Evolutionary conservation across 495 filamentous ascomycete genomes (phyloP).

Genomic region (Aspergillus biplanus): DNA sequence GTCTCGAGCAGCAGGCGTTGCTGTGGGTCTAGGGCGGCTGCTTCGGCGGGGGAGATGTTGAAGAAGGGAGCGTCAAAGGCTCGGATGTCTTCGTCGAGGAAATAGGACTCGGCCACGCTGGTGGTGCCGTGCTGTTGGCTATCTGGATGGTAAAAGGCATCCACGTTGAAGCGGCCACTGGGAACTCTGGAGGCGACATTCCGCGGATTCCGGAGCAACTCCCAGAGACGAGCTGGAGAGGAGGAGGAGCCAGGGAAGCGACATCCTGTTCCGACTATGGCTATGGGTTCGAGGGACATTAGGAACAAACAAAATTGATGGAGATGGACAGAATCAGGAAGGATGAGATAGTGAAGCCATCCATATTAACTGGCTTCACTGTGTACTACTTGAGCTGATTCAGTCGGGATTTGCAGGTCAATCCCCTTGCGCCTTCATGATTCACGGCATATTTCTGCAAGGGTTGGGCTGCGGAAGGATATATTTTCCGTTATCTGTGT

Average conservation of each 20-base stretch:
- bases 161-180: slow-evolving; percentile 35
- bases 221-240: slow-evolving; percentile 33
- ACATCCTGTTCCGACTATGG: slow-evolving; percentile 39
- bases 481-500: too few relatives aligned
- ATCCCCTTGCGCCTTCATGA: too few relatives aligned
- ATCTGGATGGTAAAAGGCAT: slow-evolving; percentile 34
- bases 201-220: slow-evolving; percentile 32
- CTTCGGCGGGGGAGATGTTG: slow-evolving; percentile 57
- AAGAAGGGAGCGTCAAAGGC: slow-evolving; percentile 58
- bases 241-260: slow-evolving; percentile 30
- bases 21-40: slow-evolving; percentile 49
- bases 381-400: too few relatives aligned
- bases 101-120: slow-evolving; percentile 38
- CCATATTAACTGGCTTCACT: too few relatives aligned
- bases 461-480: too few relatives aligned
- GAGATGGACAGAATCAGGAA: too few relatives aligned
- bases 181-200: slow-evolving; percentile 26
- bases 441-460: too few relatives aligned
- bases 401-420: too few relatives aligned
- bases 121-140: slow-evolving; percentile 22
- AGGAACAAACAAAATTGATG: too few relatives aligned
- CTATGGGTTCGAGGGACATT: slow-evolving; percentile 43
- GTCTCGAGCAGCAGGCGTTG: slow-evolving; percentile 58
- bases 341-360: too few relatives aligned
- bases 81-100: slow-evolving; percentile 42